Evolutionary conservation across 179 eudicot genomes (phyloP).

Genomic region (Vitellaria paradoxa): DNA sequence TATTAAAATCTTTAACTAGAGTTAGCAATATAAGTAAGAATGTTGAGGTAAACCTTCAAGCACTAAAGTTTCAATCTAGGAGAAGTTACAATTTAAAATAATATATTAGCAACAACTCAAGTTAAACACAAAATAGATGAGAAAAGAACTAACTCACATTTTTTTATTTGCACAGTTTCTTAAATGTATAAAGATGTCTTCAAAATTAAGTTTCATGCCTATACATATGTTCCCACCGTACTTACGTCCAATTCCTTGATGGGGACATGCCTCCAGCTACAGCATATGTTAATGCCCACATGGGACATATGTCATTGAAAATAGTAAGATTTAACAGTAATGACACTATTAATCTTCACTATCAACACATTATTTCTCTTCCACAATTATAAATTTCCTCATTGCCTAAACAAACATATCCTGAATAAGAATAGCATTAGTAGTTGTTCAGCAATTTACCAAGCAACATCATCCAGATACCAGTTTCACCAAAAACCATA

Average conservation of each 20-base stretch:
- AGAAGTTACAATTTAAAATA: not conserved
- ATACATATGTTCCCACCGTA: constrained; percentile 49
- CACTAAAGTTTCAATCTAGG: constrained; percentile 54
- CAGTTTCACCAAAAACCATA: no score
- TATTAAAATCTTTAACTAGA: constrained; percentile 52
- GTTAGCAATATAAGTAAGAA: constrained; percentile 41
- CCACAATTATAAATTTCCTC: no score
- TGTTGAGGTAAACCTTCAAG: constrained; percentile 57
- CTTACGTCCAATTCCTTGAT: constrained; percentile 52
- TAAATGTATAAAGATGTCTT: constrained; percentile 53
- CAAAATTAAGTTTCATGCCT: constrained; percentile 44
- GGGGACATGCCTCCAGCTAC: constrained; percentile 60
- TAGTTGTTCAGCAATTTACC: no score
- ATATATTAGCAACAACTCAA: not conserved
- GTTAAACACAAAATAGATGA: not conserved
- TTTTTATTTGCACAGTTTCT: constrained; percentile 40
- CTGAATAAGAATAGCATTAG: no score
- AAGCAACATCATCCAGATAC: no score
- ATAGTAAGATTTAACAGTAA: not conserved
- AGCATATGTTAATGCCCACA: constrained; percentile 4
- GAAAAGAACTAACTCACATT: constrained; percentile 23
- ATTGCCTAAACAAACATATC: no score
- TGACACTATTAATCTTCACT: not conserved
- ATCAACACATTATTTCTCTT: no score
- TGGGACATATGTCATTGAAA: not conserved